Base-by-base conservation (phyloP, 768 basidiomycete species). In the Gloeostereum incarnatum region DNA sequence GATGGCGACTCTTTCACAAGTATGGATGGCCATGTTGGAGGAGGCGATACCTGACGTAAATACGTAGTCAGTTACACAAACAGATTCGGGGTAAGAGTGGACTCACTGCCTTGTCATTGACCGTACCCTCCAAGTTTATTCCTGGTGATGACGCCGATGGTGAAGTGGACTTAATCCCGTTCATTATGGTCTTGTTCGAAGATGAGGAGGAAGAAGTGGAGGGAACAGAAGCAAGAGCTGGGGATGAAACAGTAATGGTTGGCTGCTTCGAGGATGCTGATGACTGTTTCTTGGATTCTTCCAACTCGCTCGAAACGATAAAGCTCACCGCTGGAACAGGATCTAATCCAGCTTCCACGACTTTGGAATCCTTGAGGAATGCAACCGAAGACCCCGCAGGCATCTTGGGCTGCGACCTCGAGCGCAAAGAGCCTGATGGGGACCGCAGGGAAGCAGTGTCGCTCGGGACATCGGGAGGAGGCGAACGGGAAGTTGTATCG, bases 221-320 rank as follows among this genome's bases (percentile, higher is more conserved):
- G 8, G 19, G 19, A 25, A 37, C 21, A 41, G 40, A 19, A 34
- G 30, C 29, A 31, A 34, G 36, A 27, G 37, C 40, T 36, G 50
- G 48, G 3, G 52, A 46, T 1, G 54, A 49, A 30, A 52, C 42
- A 34, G 47, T 48, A 32, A 50, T 49, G n/a, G n/a, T n/a, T n/a
- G 34, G 8, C 26, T 29, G 26, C 9, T 29, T 8, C 18, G 23
- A 9, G 11, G 22, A 25, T 10, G 20, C 14, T 27, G 42, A 14
- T 16, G 40, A 29, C 10, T 19, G 17, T 23, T 23, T 8, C 31
- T 32, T 31, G 5, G 35, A 19, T 14, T 20, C 68, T 31, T 87
- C 85, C 38, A 90, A 52, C 56, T 90, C 88, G 50, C 86, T 89
- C 39, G 63, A 72, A 31, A 90, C 82, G 33, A 78, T 84, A 60